These are phyloP conservation scores for Mycena pura DNA, from an alignment of 768 basidiomycete species.

Conservation along the genomic window DNA sequence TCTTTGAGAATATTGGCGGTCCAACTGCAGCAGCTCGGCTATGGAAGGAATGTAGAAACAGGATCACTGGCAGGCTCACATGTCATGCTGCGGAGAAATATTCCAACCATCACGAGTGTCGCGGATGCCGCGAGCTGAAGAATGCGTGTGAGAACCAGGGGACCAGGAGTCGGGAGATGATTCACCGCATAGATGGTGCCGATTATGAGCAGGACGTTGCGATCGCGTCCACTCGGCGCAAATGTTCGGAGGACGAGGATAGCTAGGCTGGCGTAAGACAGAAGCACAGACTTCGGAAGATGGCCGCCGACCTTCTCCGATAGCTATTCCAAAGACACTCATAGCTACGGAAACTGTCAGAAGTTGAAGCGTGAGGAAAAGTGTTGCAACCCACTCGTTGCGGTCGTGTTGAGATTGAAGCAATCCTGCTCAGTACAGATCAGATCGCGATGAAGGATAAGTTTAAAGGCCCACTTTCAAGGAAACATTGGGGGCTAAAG, in stretches of 20 bases:
- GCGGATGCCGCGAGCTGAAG: not conserved
- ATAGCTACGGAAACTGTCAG: not conserved
- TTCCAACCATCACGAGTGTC: not conserved
- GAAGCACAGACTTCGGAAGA: not conserved
- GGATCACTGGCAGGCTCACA: not conserved
- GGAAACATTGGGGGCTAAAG: not conserved
- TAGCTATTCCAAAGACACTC: conserved; percentile 8
- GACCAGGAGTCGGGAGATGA: not conserved
- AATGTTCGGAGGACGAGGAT: conserved; percentile 10
- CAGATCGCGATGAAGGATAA: not conserved
- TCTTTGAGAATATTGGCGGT: not conserved
- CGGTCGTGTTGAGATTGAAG: not conserved
- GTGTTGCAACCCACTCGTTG: not conserved
- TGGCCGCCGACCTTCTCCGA: conserved; percentile 1
- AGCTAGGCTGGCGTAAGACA: not conserved
- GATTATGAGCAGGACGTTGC: not conserved
- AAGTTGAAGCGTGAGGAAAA: not conserved
- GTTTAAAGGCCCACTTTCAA: not conserved
- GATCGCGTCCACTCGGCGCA: not conserved
- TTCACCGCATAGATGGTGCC: not conserved
- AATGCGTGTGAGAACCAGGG: not conserved
- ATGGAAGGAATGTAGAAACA: too few relatives aligned
- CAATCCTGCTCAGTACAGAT: not conserved
- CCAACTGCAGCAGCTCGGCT: not conserved
- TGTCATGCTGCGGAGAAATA: conserved; percentile 7